Percentiles rank a stretch among this genome's conserved stretches.
Evolutionary conservation across 1,284 basidiomycete genomes (phyloP).

Genomic region (Coriolopsis trogii): DNA sequence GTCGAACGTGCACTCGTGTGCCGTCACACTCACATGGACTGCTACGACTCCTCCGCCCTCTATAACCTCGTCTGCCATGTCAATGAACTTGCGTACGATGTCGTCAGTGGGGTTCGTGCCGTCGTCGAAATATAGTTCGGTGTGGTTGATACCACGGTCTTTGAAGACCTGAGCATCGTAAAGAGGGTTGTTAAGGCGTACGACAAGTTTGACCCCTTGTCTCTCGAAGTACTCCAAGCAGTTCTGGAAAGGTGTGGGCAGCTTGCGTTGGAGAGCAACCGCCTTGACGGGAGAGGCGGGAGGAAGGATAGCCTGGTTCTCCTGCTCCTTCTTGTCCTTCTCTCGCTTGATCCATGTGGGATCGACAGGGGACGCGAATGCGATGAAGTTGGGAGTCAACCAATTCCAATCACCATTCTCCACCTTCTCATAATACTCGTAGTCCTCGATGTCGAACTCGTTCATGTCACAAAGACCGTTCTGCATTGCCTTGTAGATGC

Average conservation of each 20-base stretch:
- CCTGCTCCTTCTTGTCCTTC: constrained; percentile 53
- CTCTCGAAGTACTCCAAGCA: constrained; percentile 93
- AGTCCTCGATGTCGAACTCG: constrained; percentile 88
- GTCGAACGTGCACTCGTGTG: constrained; percentile 14
- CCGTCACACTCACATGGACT: constrained; percentile 69
- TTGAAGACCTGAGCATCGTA: constrained; percentile 89
- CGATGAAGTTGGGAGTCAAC: constrained; percentile 91
- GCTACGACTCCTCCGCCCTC: constrained; percentile 82
- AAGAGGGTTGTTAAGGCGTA: constrained; percentile 92
- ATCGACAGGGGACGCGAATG: constrained; percentile 94
- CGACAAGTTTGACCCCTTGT: constrained; percentile 87
- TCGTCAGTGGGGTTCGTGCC: constrained; percentile 97
- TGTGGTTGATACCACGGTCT: constrained; percentile 87
- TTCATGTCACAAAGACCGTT: constrained; percentile 90
- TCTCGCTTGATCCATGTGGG: constrained; percentile 72
- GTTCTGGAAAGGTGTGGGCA: constrained; percentile 80
- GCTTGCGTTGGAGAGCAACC: constrained; percentile 71
- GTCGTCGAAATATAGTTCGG: constrained; percentile 96
- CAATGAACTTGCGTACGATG: constrained; percentile 90
- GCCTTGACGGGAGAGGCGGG: constrained; percentile 35
- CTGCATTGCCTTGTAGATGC: constrained; percentile 92
- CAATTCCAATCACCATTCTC: constrained; percentile 99
- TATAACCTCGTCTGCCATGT: constrained; percentile 80
- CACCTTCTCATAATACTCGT: constrained; percentile 93
- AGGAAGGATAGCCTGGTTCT: constrained; percentile 33